A percentile compares a stretch with the other conserved stretches of the same genome.
phyloP scores from a whole-genome alignment of 768 basidiomycete species.

The Aureoboletus auriporus region DNA sequence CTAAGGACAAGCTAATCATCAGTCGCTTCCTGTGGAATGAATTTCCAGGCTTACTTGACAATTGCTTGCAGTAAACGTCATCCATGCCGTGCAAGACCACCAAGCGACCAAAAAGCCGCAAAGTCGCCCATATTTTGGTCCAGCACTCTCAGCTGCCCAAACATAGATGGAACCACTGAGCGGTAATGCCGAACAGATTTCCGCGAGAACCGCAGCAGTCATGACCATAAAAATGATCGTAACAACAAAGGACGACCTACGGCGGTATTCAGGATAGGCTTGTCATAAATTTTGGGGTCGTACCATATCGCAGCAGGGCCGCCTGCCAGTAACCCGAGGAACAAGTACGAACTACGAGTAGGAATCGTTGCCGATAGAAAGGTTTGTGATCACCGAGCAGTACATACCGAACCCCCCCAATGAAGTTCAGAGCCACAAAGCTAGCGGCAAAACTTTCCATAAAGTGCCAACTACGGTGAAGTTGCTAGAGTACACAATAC shows the following conservation, averaged over 20 bases:
- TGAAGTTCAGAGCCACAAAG: constrained; percentile 88
- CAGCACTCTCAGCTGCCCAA: constrained; percentile 92
- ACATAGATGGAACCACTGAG: constrained; percentile 91
- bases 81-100: constrained; percentile 96
- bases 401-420: constrained; percentile 74
- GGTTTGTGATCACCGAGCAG: not conserved
- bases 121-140: constrained; percentile 80
- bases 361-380: constrained; percentile 1
- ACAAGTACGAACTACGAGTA: constrained; percentile 59
- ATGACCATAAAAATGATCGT: constrained; percentile 87
- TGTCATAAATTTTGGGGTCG: not conserved
- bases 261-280: constrained; percentile 8
- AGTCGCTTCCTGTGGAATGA: not conserved
- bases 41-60: constrained; percentile 58
- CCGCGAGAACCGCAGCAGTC: constrained; percentile 82
- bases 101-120: constrained; percentile 89
- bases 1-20: constrained; percentile 33
- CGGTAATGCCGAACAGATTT: constrained; percentile 86
- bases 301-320: constrained; percentile 87
- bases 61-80: constrained; percentile 87
- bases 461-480: constrained; percentile 82
- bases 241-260: constrained; percentile 82
- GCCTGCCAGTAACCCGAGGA: constrained; percentile 78
- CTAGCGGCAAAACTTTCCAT: constrained; percentile 86
- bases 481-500: constrained; percentile 46